Evolutionary conservation across 805 yeast genomes (phyloP), one percentile per base, ranked within the genome.

Genomic region (Wickerhamomyces chaumierensis): DNA sequence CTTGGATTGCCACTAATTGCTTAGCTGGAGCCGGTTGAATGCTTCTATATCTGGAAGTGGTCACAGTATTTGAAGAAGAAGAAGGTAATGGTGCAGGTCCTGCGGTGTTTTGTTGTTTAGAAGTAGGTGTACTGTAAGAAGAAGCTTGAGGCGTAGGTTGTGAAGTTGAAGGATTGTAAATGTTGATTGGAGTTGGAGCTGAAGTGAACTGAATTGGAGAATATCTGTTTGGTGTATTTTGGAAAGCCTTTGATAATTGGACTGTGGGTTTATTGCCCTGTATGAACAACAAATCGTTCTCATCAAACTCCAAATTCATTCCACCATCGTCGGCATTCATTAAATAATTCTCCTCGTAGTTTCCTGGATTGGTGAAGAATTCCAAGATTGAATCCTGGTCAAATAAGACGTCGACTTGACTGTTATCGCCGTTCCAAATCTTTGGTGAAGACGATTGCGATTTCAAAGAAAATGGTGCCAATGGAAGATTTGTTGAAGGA

Each of bases 11-110:
- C 13, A 6, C 19, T 6, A 16, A 18, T 33, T 23, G 14, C 31
- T 31, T 11, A 35, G 34, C 20, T 33, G 38, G 9, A 42, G 37
- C 15, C 18, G 31, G 29, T 36, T 25, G 29, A 13, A 25, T 25
- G 14, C 12, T 25, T 25, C 29, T 25, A 13, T 25, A 25, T 25
- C 29, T 25, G 7, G 29, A 25, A 25, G 29, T 21, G 23, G n/a
- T n/a, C n/a, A n/a, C n/a, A n/a, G n/a, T n/a, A n/a, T n/a, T n/a
- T n/a, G n/a, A n/a, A n/a, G n/a, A n/a, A n/a, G n/a, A n/a, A n/a
- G n/a, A n/a, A n/a, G n/a, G n/a, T n/a, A n/a, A n/a, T n/a, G n/a
- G n/a, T n/a, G n/a, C n/a, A n/a, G n/a, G n/a, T n/a, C n/a, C n/a
- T n/a, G n/a, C n/a, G n/a, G n/a, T n/a, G n/a, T n/a, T n/a, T n/a